These are phyloP conservation scores for Colletotrichum zoysiae DNA, from an alignment of 2,329 filamentous ascomycete species.

Conservation along the genomic window DNA sequence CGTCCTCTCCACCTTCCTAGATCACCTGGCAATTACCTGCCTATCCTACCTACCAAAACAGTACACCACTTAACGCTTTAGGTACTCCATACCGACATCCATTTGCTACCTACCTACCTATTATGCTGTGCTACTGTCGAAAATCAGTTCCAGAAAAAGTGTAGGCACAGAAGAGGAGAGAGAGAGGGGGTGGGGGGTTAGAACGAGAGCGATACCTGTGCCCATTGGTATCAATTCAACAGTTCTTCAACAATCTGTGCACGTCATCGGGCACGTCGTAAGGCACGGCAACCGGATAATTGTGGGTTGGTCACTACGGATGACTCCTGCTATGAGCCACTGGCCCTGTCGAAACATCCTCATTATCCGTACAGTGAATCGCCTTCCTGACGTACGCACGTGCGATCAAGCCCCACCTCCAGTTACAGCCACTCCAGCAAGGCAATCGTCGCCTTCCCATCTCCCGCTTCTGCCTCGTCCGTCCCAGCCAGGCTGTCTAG, in stretches of 20 bases:
- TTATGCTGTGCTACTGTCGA: not conserved
- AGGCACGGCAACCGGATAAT: not conserved
- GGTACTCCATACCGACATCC: no score
- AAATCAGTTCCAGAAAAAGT: not conserved
- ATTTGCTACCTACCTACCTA: not conserved
- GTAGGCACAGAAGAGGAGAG: not conserved
- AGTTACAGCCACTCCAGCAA: not conserved
- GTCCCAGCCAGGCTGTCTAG: conserved; percentile 1
- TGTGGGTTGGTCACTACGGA: not conserved
- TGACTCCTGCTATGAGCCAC: not conserved
- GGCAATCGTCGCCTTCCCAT: not conserved
- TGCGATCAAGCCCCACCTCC: no score
- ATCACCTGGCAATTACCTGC: not conserved
- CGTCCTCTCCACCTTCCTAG: not conserved
- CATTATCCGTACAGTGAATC: not conserved
- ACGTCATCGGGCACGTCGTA: not conserved
- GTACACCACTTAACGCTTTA: not conserved
- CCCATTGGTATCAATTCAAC: not conserved
- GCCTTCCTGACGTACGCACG: conserved; percentile 27
- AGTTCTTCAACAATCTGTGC: not conserved
- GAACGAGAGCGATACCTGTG: not conserved
- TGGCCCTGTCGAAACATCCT: not conserved
- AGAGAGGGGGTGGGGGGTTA: no score
- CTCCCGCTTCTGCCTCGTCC: not conserved
- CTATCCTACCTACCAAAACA: not conserved